Evolutionary conservation across 768 basidiomycete species (phyloP).

Genomic region (Serendipita vermifera): DNA sequence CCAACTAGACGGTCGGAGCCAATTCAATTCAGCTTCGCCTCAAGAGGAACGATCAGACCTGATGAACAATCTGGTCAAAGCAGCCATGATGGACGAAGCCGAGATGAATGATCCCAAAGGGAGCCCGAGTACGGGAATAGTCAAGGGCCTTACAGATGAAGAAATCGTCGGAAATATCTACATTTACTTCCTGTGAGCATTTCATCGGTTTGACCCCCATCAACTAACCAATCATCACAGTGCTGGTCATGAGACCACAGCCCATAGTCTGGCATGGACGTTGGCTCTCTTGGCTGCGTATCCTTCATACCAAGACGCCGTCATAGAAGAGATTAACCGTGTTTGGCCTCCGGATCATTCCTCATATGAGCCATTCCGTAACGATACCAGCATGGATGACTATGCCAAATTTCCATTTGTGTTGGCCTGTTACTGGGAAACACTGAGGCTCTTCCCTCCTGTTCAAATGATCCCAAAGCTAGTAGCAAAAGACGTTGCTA

Average conservation of each 20-base stretch:
- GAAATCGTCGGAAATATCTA: conserved; percentile 8
- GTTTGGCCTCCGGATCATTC: background rate
- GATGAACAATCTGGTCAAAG: background rate
- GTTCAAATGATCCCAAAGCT: conserved; percentile 8
- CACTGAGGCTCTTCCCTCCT: conserved; percentile 5
- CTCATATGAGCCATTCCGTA: background rate
- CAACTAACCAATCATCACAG: no score
- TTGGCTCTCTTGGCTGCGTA: conserved; percentile 6
- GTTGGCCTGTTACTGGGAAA: background rate
- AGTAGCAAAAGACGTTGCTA: background rate
- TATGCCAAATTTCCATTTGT: conserved; percentile 4
- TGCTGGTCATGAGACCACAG: conserved; percentile 2
- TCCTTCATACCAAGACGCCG: conserved; percentile 1
- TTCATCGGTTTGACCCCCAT: no score
- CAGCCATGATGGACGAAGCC: conserved; percentile 5
- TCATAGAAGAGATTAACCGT: background rate
- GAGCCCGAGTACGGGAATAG: no score
- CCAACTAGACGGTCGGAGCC: background rate
- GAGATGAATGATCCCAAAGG: no score
- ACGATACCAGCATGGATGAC: background rate
- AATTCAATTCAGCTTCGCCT: background rate
- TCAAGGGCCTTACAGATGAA: background rate
- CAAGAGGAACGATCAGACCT: conserved; percentile 4
- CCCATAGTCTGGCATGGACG: conserved; percentile 8
- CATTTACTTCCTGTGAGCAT: conserved; percentile 9